Evolutionary conservation across 2,329 filamentous ascomycete species (phyloP), one percentile per base, ranked within the genome.

Genomic region (Alternaria incomplexa): DNA sequence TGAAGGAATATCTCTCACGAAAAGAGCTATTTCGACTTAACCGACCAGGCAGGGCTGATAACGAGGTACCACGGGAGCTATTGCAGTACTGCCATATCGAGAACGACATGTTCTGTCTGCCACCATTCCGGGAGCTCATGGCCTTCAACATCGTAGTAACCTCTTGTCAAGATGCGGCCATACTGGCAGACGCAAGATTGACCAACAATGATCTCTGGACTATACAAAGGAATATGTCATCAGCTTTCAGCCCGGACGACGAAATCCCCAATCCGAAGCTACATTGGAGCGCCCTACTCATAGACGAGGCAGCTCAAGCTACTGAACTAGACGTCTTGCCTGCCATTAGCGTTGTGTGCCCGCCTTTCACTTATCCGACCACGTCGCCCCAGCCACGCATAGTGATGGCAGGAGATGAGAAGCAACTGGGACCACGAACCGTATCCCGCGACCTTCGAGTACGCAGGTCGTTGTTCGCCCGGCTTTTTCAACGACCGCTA

Each of bases 241-340:
- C 69, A 25, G 67, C 75, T 5, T 67, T 82, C 17, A 76, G 79
- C 45, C 73, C 78, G 7, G 72, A 73, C 51, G 32, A 61, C 23
- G 2, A 55, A 28, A 20, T 8, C 6, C 15, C 60, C 9, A 54
- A 20, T 8, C 65, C 62, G 6, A 28, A 52, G 1, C 68, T 82
- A 22, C 81, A 83, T 65, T 84, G 82, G 82, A 77, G 76, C 12
- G 82, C 81, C 6, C 71, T 84, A 1, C 63, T 84, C 11, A 72
- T 84, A 32, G 82, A 84, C 64, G 82, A 84, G 73, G 82, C 82
- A 13, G 82, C 81, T 7, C 82, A 84, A 70, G 81, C 81, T 2
- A 83, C 79, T 6, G 82, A 84, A 65, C 72, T 81, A 2, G 80
- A 83, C 45, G 71, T 79, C 25, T 68, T 81, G 12, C 76, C 83